Evolutionary conservation across 306 rosid genomes (phyloP).

Genomic region (Styphnolobium japonicum): DNA sequence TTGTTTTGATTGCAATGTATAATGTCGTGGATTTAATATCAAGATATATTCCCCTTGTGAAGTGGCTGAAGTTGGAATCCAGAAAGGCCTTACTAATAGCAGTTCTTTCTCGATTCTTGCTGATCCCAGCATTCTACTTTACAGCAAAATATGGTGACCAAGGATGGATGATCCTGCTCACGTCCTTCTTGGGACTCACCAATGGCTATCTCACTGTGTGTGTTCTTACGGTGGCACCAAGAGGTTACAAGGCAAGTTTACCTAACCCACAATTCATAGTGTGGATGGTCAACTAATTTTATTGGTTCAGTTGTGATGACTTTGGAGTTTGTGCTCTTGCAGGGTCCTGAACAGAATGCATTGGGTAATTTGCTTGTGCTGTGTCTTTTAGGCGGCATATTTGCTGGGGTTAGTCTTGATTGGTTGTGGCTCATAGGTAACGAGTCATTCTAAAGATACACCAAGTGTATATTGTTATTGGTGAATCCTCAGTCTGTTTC

Average conservation of each 20-base stretch:
- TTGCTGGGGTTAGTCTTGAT: conserved; percentile 64
- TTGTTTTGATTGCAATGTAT: conserved; percentile 64
- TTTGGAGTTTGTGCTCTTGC: not conserved
- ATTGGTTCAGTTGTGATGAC: not conserved
- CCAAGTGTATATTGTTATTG: not conserved
- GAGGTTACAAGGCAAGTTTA: conserved; percentile 56
- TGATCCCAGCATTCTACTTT: conserved; percentile 77
- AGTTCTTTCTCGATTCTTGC: conserved; percentile 46
- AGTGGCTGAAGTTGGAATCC: conserved; percentile 56
- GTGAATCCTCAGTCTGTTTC: not conserved
- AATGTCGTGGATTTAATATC: conserved; percentile 52
- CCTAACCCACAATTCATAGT: not conserved
- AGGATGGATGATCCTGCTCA: conserved; percentile 81
- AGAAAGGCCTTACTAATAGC: conserved; percentile 55
- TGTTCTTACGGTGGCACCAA: conserved; percentile 64
- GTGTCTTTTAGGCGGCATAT: conserved; percentile 56
- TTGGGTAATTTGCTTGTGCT: conserved; percentile 77
- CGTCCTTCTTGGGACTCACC: conserved; percentile 59
- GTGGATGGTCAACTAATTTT: not conserved
- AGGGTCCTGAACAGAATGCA: conserved; percentile 95
- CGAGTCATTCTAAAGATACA: not conserved
- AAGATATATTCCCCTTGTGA: conserved; percentile 59
- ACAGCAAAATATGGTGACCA: conserved; percentile 74
- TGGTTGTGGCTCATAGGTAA: conserved; percentile 85
- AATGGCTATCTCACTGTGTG: conserved; percentile 79